Evolutionary conservation across 2,329 filamentous ascomycete genomes (phyloP).

Genomic region (Fusarium annulatum): DNA sequence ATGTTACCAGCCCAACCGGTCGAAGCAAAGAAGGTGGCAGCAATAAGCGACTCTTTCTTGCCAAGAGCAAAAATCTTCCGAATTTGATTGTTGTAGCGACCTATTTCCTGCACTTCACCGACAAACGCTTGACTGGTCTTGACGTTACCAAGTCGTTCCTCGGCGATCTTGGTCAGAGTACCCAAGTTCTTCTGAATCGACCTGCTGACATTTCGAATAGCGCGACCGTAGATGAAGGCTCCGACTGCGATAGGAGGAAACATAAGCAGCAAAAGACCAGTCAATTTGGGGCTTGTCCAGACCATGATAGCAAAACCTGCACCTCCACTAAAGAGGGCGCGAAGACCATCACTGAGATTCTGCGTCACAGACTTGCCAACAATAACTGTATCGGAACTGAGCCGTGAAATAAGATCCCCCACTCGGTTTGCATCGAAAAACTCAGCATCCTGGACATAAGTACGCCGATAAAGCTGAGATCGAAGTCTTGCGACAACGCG

Average conservation of each 20-base stretch:
- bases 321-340: slow-evolving; percentile 87
- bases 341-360: slow-evolving; percentile 94
- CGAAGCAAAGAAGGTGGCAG: slow-evolving; percentile 87
- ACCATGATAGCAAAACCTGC: slow-evolving; percentile 94
- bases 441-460: slow-evolving; percentile 96
- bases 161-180: slow-evolving; percentile 93
- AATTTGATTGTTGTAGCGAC: slow-evolving; percentile 91
- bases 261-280: slow-evolving; percentile 85
- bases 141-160: slow-evolving; percentile 97
- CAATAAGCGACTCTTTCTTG: slow-evolving; percentile 85
- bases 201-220: slow-evolving; percentile 88
- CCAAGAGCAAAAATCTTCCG: slow-evolving; percentile 92
- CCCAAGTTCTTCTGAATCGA: slow-evolving; percentile 95
- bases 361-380: slow-evolving; percentile 99
- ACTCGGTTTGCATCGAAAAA: slow-evolving; percentile 99
- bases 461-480: slow-evolving; percentile 89
- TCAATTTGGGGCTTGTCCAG: slow-evolving; percentile 93
- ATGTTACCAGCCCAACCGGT: slow-evolving; percentile 96
- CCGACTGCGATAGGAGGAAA: slow-evolving; percentile 91
- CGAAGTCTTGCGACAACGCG: slow-evolving; percentile 90
- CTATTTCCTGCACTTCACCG: slow-evolving; percentile 89
- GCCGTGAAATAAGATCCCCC: slow-evolving; percentile 92
- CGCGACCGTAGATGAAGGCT: slow-evolving; percentile 90
- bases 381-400: slow-evolving; percentile 96
- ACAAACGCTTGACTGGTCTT: slow-evolving; percentile 97